Evolutionary conservation across 805 yeast species (phyloP).

Genomic region (Saccharomycopsis sp.): DNA sequence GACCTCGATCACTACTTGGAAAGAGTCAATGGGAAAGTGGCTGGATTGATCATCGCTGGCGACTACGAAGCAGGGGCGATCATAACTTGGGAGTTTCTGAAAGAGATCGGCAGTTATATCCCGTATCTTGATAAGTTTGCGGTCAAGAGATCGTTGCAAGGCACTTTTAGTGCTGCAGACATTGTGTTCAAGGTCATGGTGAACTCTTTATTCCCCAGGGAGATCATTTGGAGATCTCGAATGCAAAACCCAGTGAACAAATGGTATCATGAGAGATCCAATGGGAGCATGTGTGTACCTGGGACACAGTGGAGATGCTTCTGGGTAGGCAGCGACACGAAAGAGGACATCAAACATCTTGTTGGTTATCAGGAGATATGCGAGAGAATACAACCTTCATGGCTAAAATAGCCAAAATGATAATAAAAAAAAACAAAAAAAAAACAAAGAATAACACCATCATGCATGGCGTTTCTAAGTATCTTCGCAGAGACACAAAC

Average conservation of each 20-base stretch:
- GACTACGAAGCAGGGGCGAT: constrained; percentile 95
- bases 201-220: constrained; percentile 53
- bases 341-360: constrained; percentile 4
- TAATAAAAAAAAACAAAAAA: too few species aligned
- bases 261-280: constrained; percentile 92
- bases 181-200: constrained; percentile 77
- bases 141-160: constrained; percentile 73
- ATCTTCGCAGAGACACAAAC: too few species aligned
- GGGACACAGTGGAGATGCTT: constrained; percentile 19
- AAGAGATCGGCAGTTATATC: constrained; percentile 29
- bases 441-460: too few species aligned
- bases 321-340: constrained; percentile 19
- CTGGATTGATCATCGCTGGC: constrained; percentile 78
- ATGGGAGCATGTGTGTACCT: constrained; percentile 43
- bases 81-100: constrained; percentile 66
- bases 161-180: constrained; percentile 90
- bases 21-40: constrained; percentile 57
- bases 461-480: too few species aligned
- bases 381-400: constrained; percentile 15
- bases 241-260: constrained; percentile 84
- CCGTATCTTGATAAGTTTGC: constrained; percentile 94
- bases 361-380: constrained; percentile 14
- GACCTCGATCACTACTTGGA: constrained; percentile 56
- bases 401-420: too few species aligned
- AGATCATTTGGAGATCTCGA: constrained; percentile 86